phyloP scores from a whole-genome alignment of 352 stramenopile genomes.

The Globisporangium sylvaticum region DNA sequence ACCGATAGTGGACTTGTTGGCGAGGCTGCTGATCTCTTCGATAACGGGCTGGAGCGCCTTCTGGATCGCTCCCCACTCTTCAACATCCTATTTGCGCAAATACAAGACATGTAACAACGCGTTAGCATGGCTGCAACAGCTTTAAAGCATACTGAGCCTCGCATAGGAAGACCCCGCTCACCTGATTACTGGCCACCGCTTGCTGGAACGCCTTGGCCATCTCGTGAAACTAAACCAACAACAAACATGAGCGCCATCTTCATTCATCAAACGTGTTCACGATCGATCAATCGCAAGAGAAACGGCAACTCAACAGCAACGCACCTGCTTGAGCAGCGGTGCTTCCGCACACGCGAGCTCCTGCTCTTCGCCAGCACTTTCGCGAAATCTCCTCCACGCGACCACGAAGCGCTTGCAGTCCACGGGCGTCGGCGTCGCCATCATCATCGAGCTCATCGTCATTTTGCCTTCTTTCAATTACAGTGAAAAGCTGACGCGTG shows the following conservation, averaged over 20 bases:
- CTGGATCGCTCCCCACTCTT: constrained; percentile 25
- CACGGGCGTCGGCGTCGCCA: constrained; percentile 17
- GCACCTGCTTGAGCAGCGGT: constrained; percentile 9
- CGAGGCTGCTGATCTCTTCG: constrained; percentile 20
- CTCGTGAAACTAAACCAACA: constrained; percentile 3
- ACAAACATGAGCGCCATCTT: background rate
- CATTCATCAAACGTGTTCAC: background rate
- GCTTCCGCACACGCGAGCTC: background rate
- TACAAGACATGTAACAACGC: background rate
- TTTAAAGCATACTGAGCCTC: background rate
- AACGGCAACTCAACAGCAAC: background rate
- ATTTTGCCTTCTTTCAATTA: background rate
- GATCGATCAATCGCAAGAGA: background rate
- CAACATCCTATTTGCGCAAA: constrained; percentile 5
- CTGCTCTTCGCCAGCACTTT: background rate
- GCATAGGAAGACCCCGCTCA: background rate
- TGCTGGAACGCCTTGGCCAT: constrained; percentile 9
- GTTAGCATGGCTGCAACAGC: background rate
- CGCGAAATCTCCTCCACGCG: constrained; percentile 47
- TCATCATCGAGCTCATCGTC: background rate
- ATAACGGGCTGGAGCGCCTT: constrained; percentile 18
- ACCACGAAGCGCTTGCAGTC: constrained; percentile 58
- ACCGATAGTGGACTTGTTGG: constrained; percentile 1
- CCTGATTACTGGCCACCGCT: background rate
- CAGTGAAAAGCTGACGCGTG: background rate